Evolutionary conservation across 2,329 filamentous ascomycete species (phyloP).

Genomic region (Colletotrichum melonis): DNA sequence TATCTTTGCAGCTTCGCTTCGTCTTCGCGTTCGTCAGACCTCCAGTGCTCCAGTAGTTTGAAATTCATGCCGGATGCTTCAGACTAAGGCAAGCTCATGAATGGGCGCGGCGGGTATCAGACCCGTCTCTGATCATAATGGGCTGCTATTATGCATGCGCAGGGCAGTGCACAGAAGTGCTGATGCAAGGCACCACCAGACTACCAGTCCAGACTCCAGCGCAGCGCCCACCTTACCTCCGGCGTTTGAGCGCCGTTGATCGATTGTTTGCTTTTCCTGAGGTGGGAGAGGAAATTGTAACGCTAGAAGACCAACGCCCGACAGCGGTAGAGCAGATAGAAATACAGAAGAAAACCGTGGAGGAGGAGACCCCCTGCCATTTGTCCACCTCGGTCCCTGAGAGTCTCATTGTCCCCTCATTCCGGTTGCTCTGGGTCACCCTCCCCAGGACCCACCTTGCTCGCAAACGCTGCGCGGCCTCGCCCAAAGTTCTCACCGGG

Average conservation of each 20-base stretch:
- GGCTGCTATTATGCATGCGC: conserved; percentile 3
- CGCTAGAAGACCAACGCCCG: background rate
- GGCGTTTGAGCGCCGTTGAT: background rate
- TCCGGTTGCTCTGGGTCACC: conserved; percentile 1
- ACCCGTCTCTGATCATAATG: conserved; percentile 6
- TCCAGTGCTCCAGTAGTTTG: background rate
- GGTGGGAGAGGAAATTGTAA: conserved; percentile 11
- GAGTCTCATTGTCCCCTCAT: conserved; percentile 30
- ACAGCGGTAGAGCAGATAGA: too few relatives aligned
- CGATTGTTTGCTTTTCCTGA: conserved; percentile 13
- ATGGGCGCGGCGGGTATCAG: background rate
- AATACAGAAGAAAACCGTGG: too few relatives aligned
- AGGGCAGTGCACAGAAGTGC: conserved; percentile 14
- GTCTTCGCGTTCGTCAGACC: background rate
- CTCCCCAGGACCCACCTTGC: background rate
- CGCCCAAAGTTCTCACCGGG: background rate
- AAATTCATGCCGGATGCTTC: background rate
- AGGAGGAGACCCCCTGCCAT: conserved; percentile 15
- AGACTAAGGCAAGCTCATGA: background rate
- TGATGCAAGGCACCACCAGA: conserved; percentile 25
- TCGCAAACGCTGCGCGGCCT: conserved; percentile 3
- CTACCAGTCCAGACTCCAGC: background rate
- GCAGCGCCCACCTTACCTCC: conserved; percentile 10
- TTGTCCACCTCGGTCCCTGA: conserved; percentile 19
- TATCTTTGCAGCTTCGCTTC: background rate